Base-by-base conservation (phyloP, 2,329 filamentous ascomycete species). In the Pestalotiopsis sp. region DNA sequence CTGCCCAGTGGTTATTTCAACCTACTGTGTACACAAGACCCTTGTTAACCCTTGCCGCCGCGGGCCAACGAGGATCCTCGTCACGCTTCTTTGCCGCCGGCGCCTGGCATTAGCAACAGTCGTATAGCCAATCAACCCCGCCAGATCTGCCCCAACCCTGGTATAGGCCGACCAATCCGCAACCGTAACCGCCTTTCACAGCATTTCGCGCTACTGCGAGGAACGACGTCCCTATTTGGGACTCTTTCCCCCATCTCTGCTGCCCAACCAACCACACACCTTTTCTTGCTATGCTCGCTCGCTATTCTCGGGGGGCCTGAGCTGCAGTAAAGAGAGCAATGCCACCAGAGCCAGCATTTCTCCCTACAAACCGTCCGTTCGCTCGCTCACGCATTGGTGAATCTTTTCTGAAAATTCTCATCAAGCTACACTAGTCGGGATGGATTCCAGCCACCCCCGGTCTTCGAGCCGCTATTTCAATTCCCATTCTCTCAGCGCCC, bases 131-230 rank as follows among this genome's bases (percentile, higher is more conserved):
- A 78, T 78, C 70, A 76, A 66, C 66, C 74, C 45, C 62, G n/a
- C 71, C 63, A 68, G 63, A 68, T 71, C 72, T 65, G 57, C 66
- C 63, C 58, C 68, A 69, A 73, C 77, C 77, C 75, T 75, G 72
- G 70, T 67, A 67, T 6, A 60, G 39, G 65, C 64, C 71, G 72
- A 67, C 82, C 81, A 83, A 83, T 83, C 73, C 71, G 68, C 69
- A 73, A 67, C 71, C 74, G 69, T 74, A 77, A 75, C 69, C 73
- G 70, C 72, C 69, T 75, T 70, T 71, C 73, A 73, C 77, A 70
- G 69, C 71, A 72, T 71, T 73, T 73, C 75, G 77, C 78, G 77
- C 78, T 80, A 77, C 76, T 76, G 74, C 73, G 77, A 78, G 75
- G 73, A 76, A 77, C 76, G 71, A 78, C 75, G 71, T 73, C 72